phyloP scores from a whole-genome alignment of 768 basidiomycete species.

The Galerina sulciceps region DNA sequence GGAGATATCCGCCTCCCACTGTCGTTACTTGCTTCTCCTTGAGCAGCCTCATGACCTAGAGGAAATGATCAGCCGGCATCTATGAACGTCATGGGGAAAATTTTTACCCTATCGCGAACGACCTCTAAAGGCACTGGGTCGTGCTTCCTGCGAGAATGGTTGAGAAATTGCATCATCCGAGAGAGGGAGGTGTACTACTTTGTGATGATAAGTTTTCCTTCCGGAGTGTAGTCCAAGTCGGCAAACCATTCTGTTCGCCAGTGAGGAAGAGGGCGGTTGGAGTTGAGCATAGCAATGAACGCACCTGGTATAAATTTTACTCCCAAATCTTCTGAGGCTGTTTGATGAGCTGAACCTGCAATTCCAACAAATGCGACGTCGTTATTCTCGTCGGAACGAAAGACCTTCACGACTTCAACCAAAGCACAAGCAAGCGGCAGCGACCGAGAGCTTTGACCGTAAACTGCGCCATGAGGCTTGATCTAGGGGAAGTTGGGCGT shows the following conservation, averaged over 20 bases:
- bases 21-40: conserved; percentile 52
- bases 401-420: conserved; percentile 57
- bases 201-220: conserved; percentile 64
- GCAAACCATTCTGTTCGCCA: conserved; percentile 64
- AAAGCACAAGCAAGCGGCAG: conserved; percentile 58
- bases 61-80: background rate
- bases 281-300: background rate
- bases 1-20: conserved; percentile 39
- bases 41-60: conserved; percentile 50
- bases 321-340: conserved; percentile 54
- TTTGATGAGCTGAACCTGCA: conserved; percentile 65
- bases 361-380: conserved; percentile 64
- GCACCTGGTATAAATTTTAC: conserved; percentile 67
- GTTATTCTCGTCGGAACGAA: conserved; percentile 34
- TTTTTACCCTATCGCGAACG: conserved; percentile 47
- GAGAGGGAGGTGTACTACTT: conserved; percentile 37
- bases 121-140: conserved; percentile 45
- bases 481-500: conserved; percentile 36
- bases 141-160: conserved; percentile 44
- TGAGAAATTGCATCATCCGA: background rate
- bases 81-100: background rate
- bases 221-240: conserved; percentile 61
- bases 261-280: background rate
- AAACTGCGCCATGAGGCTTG: conserved; percentile 66
- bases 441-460: conserved; percentile 61